Base-by-base conservation (phyloP, 805 yeast species). In the Wickerhamomyces tratensis region DNA sequence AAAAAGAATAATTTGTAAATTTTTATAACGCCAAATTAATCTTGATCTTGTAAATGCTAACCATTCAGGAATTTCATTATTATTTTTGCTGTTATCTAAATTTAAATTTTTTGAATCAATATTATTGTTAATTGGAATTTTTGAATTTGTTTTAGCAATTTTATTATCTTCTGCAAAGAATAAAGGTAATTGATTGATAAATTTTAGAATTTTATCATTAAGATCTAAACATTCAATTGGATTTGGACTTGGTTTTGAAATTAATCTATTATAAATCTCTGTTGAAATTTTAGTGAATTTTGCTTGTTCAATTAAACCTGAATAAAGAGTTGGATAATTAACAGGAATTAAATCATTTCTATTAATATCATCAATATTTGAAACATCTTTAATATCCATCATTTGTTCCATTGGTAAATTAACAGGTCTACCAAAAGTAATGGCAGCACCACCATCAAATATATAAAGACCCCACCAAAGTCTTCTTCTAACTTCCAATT, bases 381-480 rank as follows among this genome's bases (percentile, higher is more conserved):
- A 58, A n/a, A 79, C 77, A 39, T 68, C 57, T 33, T 65, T 61
- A 26, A 74, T 71, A 50, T 74, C 78, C 50, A 74, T 65, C 46
- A 66, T 67, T 38, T 67, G 67, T 13, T 60, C 57, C 9, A 61
- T 59, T 1, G 82, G 81, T 38, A 76, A 59, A 47, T 69, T 70
- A 6, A 76, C 67, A 1, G 87, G 86, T 49, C 87, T 61, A 12
- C 85, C 86, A 57, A 77, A 76, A 1, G 82, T 74, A 25, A 80
- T 65, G 1, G 82, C 74, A 14, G 82, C 74, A 41, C 82, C 79
- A 14, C 78, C 73, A 56, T 79, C 86, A 50, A 77, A 77, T 41
- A 74, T 70, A 48, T 74, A 77, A 9, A 82, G 49, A 2, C 82
- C 80, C 82, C 85, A 80, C 84, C 85, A 81, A 31, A 78, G 56